Percentiles rank a stretch among this genome's conserved stretches.
Evolutionary conservation across 2,329 filamentous ascomycete genomes (phyloP).

Genomic region (Amauroascus niger): DNA sequence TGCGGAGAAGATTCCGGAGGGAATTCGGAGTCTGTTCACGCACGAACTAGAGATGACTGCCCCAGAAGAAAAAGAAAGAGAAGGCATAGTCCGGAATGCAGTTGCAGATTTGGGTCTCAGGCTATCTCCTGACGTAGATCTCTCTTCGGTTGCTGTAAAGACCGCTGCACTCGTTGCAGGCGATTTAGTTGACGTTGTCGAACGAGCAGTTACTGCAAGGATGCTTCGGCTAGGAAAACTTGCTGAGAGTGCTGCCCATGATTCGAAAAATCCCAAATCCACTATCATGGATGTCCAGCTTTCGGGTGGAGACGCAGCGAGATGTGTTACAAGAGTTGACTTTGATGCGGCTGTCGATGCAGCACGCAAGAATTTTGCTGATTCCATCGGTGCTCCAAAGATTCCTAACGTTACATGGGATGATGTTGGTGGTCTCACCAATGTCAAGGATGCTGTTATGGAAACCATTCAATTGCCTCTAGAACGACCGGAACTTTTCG

Average conservation of each 20-base stretch:
- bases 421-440: slow-evolving; percentile 95
- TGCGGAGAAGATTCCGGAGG: slow-evolving; percentile 86
- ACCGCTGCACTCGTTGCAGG: slow-evolving; percentile 92
- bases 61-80: slow-evolving; percentile 83
- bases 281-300: slow-evolving; percentile 77
- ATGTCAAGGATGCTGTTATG: slow-evolving; percentile 98
- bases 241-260: slow-evolving; percentile 34
- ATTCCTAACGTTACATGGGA: slow-evolving; percentile 99
- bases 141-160: slow-evolving; percentile 79
- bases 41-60: slow-evolving; percentile 91
- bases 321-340: slow-evolving; percentile 69
- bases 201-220: slow-evolving; percentile 72
- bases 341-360: slow-evolving; percentile 91
- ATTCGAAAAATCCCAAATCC: slow-evolving; percentile 34
- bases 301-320: slow-evolving; percentile 69
- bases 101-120: slow-evolving; percentile 65
- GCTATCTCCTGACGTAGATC: slow-evolving; percentile 73
- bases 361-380: slow-evolving; percentile 93
- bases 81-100: slow-evolving; percentile 72
- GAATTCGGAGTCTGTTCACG: slow-evolving; percentile 80
- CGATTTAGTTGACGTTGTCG: slow-evolving; percentile 87
- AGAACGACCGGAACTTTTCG: slow-evolving; percentile 98
- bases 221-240: slow-evolving; percentile 65
- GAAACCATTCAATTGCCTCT: slow-evolving; percentile 98
- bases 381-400: slow-evolving; percentile 93